Percentiles rank a stretch among this genome's conserved stretches.
Evolutionary conservation across 2,329 filamentous ascomycete genomes (phyloP).

Genomic region (Fusarium temperatum): DNA sequence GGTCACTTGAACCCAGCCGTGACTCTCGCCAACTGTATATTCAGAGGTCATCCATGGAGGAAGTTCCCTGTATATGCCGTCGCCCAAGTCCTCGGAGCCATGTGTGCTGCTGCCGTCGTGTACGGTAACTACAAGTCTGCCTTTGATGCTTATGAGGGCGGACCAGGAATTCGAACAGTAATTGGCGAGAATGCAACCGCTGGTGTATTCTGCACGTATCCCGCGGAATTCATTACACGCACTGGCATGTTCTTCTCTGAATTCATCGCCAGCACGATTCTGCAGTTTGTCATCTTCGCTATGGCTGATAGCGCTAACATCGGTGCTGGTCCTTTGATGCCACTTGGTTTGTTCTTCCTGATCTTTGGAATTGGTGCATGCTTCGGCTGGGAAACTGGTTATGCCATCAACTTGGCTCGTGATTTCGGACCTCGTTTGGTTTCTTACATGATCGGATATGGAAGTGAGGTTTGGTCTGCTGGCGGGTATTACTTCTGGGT

Average conservation of each 20-base stretch:
- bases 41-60: conserved; percentile 73
- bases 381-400: conserved; percentile 81
- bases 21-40: conserved; percentile 74
- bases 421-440: conserved; percentile 76
- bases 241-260: conserved; percentile 77
- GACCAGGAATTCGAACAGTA: conserved; percentile 68
- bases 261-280: conserved; percentile 71
- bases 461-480: conserved; percentile 70
- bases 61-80: conserved; percentile 74
- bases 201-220: conserved; percentile 79
- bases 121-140: conserved; percentile 72
- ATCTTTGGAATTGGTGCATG: conserved; percentile 78
- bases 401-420: conserved; percentile 77
- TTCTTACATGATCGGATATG: conserved; percentile 74
- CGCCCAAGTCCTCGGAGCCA: conserved; percentile 73
- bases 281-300: conserved; percentile 78
- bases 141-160: conserved; percentile 72
- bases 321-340: conserved; percentile 64
- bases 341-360: conserved; percentile 73
- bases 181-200: conserved; percentile 67
- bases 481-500: conserved; percentile 80
- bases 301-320: conserved; percentile 67
- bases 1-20: conserved; percentile 77
- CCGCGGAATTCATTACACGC: conserved; percentile 71
- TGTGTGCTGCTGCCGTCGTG: conserved; percentile 67